These are phyloP conservation scores for Penicillium canariense DNA, from an alignment of 495 filamentous ascomycete genomes.

Conservation along the genomic window DNA sequence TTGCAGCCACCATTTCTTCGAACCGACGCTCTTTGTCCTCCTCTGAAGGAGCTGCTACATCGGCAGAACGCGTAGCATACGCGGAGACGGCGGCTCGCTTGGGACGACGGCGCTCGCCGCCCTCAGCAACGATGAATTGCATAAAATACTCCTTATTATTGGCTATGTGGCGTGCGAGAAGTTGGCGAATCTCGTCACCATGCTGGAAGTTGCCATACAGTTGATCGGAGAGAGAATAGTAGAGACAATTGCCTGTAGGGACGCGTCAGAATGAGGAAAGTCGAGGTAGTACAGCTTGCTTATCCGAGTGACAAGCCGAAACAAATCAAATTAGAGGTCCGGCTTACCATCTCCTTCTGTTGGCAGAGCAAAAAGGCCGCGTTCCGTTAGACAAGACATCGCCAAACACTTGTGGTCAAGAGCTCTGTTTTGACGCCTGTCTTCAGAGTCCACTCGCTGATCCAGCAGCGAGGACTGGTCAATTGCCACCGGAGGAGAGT, in stretches of 20 bases:
- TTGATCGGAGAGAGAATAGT: slow-evolving; percentile 76
- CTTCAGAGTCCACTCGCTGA: slow-evolving; percentile 4
- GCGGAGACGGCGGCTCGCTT: slow-evolving; percentile 53
- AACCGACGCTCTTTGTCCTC: slow-evolving; percentile 63
- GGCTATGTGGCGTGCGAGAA: slow-evolving; percentile 62
- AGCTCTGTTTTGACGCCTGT: slow-evolving; percentile 23
- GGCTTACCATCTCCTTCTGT: slow-evolving; percentile 48
- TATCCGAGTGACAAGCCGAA: neutral
- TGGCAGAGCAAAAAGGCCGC: slow-evolving; percentile 42
- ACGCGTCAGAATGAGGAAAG: slow-evolving; percentile 19
- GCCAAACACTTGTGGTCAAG: slow-evolving; percentile 31
- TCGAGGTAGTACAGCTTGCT: neutral
- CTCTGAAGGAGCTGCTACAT: slow-evolving; percentile 42
- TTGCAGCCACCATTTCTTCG: slow-evolving; percentile 57
- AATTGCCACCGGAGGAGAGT: neutral
- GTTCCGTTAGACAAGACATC: slow-evolving; percentile 37
- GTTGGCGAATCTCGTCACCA: slow-evolving; percentile 57
- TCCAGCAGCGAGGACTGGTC: slow-evolving; percentile 15
- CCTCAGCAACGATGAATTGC: slow-evolving; percentile 60
- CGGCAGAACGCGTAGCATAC: slow-evolving; percentile 37
- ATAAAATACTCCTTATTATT: slow-evolving; percentile 62
- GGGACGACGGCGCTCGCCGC: slow-evolving; percentile 61
- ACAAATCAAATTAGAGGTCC: neutral
- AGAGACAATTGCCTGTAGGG: slow-evolving; percentile 67
- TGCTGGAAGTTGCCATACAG: slow-evolving; percentile 61